Evolutionary conservation across 306 rosid species (phyloP), one percentile per base, ranked within the genome.

Genomic region (Ormosia emarginata): DNA sequence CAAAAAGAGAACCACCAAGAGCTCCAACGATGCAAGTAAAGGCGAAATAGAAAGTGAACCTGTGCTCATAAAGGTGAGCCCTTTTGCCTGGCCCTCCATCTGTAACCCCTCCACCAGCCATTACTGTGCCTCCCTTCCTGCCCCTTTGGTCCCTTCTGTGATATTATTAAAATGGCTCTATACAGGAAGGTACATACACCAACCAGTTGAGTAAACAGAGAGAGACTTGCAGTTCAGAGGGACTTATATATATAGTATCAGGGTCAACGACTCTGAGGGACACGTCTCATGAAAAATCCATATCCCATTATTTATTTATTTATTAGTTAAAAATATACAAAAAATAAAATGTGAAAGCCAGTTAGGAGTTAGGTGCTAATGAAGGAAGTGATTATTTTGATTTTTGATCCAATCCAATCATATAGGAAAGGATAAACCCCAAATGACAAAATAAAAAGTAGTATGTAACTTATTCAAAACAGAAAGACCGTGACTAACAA

Each of bases 1-100:
- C 99, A 46, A 95, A 92, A 36, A 95, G 92, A 44, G 98, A 93
- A 14, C 99, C 99, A 67, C 99, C 99, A 56, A 95, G 94, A 62
- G 98, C 98, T 0, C 93, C 98, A 79, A 95, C 92, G 32, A 92
- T 0, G 61, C 94, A 92, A 11, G 98, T 86, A 14, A 83, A 90
- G 18, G 92, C 76, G 79, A 95, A 90, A 81, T 95, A 93, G 3
- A 50, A 3, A 67, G 97, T 95, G 63, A 82, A 91, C 0, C 32
- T 87, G 82, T 93, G 80, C 76, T 95, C 98, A 15, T 93, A 95
- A 1, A 88, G 98, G 53, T 89, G 93, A 66, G 99, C 97, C 79
- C 99, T 90, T 43, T 86, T 93, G 2, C 88, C 76, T 0, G 80
- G 76, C 0, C 46, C 90, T 9, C 61, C 93, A 50, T 56, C 87